Evolutionary conservation across 208 protist genomes (phyloP).

Genomic region (Phytomonas sp.): DNA sequence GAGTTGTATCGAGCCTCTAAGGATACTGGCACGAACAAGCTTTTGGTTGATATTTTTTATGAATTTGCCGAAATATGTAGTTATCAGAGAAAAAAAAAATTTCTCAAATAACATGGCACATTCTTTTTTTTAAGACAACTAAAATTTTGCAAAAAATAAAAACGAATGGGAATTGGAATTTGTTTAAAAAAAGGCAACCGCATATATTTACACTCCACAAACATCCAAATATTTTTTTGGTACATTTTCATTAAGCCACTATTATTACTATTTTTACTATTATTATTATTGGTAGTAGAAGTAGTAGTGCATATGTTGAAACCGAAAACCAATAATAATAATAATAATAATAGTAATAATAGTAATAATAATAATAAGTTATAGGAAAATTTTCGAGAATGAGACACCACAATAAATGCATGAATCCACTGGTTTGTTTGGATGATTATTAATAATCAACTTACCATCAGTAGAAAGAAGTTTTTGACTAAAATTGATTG

Average conservation of each 20-base stretch:
- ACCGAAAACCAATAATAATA: conserved; percentile 2
- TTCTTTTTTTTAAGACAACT: conserved; percentile 3
- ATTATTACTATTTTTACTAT: too few species aligned
- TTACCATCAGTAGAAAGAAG: conserved; percentile 27
- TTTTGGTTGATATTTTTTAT: conserved; percentile 48
- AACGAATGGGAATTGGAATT: background rate
- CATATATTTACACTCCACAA: background rate
- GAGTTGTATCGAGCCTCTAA: conserved; percentile 51
- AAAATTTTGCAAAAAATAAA: conserved; percentile 7
- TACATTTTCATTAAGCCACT: background rate
- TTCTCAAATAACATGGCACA: conserved; percentile 55
- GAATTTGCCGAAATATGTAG: conserved; percentile 51
- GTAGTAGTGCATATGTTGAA: too few species aligned
- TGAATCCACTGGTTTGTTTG: conserved; percentile 29
- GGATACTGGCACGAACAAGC: conserved; percentile 44
- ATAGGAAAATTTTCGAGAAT: conserved; percentile 21
- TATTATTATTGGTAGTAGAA: too few species aligned
- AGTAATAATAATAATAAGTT: conserved; percentile 2
- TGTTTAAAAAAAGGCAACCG: background rate
- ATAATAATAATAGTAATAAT: conserved; percentile 14
- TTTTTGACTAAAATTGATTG: conserved; percentile 64
- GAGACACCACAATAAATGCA: conserved; percentile 71
- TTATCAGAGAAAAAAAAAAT: conserved; percentile 41
- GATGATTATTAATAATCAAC: conserved; percentile 39
- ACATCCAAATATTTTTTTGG: background rate